These are phyloP conservation scores for Neofusicoccum umdonicola DNA, from an alignment of 2,329 filamentous ascomycete genomes.

Conservation along the genomic window DNA sequence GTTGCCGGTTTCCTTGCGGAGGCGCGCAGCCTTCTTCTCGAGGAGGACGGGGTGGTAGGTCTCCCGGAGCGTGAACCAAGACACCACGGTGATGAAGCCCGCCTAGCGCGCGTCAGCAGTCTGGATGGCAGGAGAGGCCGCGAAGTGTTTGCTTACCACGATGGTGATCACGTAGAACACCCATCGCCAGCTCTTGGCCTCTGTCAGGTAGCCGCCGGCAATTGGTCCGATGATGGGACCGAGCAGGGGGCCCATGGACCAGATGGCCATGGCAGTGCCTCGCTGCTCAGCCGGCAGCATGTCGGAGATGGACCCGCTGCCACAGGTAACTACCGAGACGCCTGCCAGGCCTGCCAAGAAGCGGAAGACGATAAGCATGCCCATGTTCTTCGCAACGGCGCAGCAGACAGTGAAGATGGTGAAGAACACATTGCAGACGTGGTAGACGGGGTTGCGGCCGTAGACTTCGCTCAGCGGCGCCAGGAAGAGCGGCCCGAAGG, in stretches of 20 bases:
- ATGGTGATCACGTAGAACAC: constrained; percentile 7
- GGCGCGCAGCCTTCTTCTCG: constrained; percentile 52
- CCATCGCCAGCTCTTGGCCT: constrained; percentile 2
- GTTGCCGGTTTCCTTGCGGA: constrained; percentile 57
- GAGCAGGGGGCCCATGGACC: constrained; percentile 50
- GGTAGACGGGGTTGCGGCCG: constrained; percentile 24
- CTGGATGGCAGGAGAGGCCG: constrained; percentile 1
- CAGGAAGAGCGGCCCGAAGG: constrained; percentile 28
- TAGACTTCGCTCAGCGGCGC: constrained; percentile 31
- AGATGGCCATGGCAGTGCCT: constrained; percentile 50
- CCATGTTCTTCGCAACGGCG: constrained; percentile 24
- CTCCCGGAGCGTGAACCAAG: constrained; percentile 55
- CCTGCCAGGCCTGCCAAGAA: constrained; percentile 28
- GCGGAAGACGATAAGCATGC: constrained; percentile 28
- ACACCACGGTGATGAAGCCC: constrained; percentile 38
- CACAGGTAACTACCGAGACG: constrained; percentile 40
- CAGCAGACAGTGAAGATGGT: constrained; percentile 27
- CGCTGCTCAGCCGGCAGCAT: constrained; percentile 48
- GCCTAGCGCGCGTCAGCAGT: constrained; percentile 27
- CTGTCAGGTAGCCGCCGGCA: not conserved
- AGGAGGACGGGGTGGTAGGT: constrained; percentile 48
- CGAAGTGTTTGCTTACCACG: not conserved
- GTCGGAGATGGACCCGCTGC: constrained; percentile 53
- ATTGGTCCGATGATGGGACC: constrained; percentile 46
- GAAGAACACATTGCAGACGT: constrained; percentile 23